Evolutionary conservation across 768 basidiomycete species (phyloP).

Genomic region (Lentinula aciculospora): DNA sequence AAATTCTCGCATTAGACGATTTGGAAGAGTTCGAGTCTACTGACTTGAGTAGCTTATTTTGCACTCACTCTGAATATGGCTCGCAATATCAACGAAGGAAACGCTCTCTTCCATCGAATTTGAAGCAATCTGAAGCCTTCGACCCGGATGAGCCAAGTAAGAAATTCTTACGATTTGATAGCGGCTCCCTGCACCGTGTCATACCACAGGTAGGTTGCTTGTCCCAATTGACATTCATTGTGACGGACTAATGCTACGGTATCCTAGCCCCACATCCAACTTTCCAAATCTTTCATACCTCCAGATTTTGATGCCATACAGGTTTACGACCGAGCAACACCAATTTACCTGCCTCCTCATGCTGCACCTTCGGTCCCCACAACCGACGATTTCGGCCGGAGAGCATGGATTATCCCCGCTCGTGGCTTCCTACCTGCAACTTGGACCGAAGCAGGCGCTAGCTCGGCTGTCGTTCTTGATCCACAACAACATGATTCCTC

Average conservation of each 20-base stretch:
- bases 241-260: not conserved
- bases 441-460: not conserved
- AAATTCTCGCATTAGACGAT: not conserved
- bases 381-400: not conserved
- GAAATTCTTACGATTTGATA: not conserved
- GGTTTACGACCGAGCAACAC: not conserved
- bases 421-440: not conserved
- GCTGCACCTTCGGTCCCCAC: not conserved
- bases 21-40: slow-evolving; percentile 1
- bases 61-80: not conserved
- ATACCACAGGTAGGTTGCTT: not conserved
- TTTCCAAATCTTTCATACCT: not conserved
- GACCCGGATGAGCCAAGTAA: not conserved
- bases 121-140: not conserved
- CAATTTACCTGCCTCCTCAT: not conserved
- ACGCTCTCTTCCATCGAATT: not conserved
- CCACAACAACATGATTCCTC: not conserved
- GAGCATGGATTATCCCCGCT: slow-evolving; percentile 1
- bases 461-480: not conserved
- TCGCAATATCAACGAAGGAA: not conserved
- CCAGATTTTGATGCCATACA: not conserved
- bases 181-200: not conserved
- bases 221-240: not conserved
- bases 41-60: not conserved
- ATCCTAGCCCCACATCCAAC: not conserved